Percentiles rank a stretch among this genome's conserved stretches.
Evolutionary conservation across 345 rosid species (phyloP).

Genomic region (Salix brachista): DNA sequence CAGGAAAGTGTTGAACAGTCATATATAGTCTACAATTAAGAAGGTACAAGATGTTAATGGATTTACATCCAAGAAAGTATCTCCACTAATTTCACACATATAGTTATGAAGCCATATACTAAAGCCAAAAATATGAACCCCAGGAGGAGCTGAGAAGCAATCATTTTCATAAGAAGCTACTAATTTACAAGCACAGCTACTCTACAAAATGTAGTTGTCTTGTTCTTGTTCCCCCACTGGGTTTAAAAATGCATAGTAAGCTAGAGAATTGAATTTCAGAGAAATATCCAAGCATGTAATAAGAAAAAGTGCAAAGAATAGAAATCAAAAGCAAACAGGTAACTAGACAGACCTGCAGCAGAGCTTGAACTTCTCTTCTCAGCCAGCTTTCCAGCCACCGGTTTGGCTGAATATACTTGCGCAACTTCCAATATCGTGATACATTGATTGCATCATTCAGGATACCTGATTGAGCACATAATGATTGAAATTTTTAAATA

Average conservation of each 20-base stretch:
- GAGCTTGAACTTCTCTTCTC: slow-evolving; percentile 82
- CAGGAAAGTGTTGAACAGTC: no score
- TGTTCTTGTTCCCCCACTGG: neutral
- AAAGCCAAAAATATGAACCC: neutral
- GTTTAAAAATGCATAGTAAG: neutral
- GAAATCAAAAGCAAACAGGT: neutral
- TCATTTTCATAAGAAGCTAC: neutral
- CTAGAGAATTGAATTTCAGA: neutral
- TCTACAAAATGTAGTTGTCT: neutral
- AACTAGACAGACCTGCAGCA: slow-evolving; percentile 53
- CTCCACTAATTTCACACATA: neutral
- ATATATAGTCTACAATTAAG: no score
- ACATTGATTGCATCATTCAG: slow-evolving; percentile 44
- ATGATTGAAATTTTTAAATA: slow-evolving; percentile 19
- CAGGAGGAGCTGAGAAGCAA: neutral
- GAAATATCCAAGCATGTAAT: neutral
- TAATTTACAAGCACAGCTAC: neutral
- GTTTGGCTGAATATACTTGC: slow-evolving; percentile 58
- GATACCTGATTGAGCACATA: slow-evolving; percentile 45
- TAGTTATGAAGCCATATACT: neutral
- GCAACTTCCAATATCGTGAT: slow-evolving; percentile 58
- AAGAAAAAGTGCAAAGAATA: neutral
- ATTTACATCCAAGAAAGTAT: neutral
- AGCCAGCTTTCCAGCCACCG: slow-evolving; percentile 65
- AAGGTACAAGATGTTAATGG: no score